Evolutionary conservation across 495 filamentous ascomycete genomes (phyloP), one percentile per base, ranked within the genome.

Genomic region (Astrothelium subdiscretum): DNA sequence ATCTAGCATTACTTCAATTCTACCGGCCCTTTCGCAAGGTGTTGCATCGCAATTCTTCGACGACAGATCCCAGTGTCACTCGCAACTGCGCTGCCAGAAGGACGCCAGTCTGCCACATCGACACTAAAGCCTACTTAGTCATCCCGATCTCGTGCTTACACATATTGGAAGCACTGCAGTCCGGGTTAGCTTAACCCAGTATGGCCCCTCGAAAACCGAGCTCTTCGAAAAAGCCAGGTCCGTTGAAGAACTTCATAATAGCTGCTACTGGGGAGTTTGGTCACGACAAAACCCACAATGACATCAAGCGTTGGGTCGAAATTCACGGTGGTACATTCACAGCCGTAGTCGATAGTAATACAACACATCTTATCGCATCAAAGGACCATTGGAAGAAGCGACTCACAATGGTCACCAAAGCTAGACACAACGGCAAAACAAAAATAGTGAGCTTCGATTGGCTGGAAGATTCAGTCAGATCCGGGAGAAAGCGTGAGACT

Each of bases 361-460:
- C 80, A 0, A 88, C 85, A 0, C 73, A 89, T 70, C 72, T 89
- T 1, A 77, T 89, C 31, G 77, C 77, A 22, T 76, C 76, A 0
- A 77, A 80, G 54, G 75, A 80, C 31, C 74, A 80, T 1, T 86
- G 74, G 62, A 77, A 77, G 61, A 71, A 75, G 26, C 72, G 78
- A 35, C 69, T 68, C 13, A 60, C 63, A 13, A 31, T 26, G 18
- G 48, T 69, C 20, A 24, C 32, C 31, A 31, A 18, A 1, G 67
- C 64, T 3, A n/a, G 57, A 24, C 44, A 15, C 27, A 61, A 27
- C 5, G 48, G 8, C 1, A 66, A 64, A 3, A 68, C 83, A 62
- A 74, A 77, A 3, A 82, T 88, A 31, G 83, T 89, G 18, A 74
- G 72, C 10, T 81, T 75, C 31, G 84, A 87, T 67, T 89, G 85